Conservation (phyloP, 1,284 basidiomycete species). For the Cryptococcus sp. region DNA sequence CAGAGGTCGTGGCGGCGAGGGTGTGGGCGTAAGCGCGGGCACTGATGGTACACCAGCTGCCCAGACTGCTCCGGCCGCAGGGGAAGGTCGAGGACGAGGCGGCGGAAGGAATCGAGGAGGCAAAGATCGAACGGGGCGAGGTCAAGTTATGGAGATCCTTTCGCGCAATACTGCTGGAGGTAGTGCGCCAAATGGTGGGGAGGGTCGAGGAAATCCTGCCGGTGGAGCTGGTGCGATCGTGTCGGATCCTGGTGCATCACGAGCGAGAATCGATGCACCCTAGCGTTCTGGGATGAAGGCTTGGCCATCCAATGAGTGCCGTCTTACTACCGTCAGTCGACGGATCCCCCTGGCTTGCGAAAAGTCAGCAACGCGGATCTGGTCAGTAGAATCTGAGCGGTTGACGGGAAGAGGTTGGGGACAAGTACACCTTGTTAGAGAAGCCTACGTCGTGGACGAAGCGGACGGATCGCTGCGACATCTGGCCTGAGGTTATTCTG, state of each 20-base stretch:
- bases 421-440: too few relatives aligned
- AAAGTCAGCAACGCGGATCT: too few relatives aligned
- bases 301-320: too few relatives aligned
- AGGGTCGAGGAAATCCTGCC: neutral
- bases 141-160: slow-evolving; percentile 25
- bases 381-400: too few relatives aligned
- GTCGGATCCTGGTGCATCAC: neutral
- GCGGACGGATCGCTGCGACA: too few relatives aligned
- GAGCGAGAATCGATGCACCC: neutral
- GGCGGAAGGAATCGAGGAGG: slow-evolving; percentile 11
- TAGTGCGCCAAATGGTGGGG: neutral
- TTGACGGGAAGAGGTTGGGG: too few relatives aligned
- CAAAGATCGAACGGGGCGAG: slow-evolving; percentile 16
- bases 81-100: slow-evolving; percentile 7
- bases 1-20: neutral
- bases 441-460: too few relatives aligned
- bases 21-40: neutral
- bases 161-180: slow-evolving; percentile 15
- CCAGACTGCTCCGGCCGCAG: neutral
- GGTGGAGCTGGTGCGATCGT: neutral
- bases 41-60: neutral
- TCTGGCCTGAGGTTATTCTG: too few relatives aligned
- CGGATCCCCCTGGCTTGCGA: too few relatives aligned
- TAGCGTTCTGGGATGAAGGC: too few relatives aligned
- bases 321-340: too few relatives aligned